Percentiles rank a stretch among this genome's conserved stretches.
These are phyloP conservation scores for Aspergillus hortae DNA, from an alignment of 2,329 filamentous ascomycete species.

Conservation along the genomic window DNA sequence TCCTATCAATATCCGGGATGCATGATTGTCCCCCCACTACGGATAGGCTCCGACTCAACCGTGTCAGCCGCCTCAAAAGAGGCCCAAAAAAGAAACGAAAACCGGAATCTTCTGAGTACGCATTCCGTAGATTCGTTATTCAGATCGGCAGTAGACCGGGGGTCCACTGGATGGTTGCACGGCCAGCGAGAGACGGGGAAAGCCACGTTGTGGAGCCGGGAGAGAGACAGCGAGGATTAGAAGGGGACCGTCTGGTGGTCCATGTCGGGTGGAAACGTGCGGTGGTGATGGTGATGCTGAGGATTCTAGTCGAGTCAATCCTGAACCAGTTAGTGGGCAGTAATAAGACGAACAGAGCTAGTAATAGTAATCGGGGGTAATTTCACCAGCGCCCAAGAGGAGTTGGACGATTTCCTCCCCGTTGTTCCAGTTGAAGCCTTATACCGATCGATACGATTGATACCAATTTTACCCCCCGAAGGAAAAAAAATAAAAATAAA, in stretches of 20 bases:
- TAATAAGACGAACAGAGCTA: slow-evolving; percentile 3
- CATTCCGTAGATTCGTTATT: slow-evolving; percentile 14
- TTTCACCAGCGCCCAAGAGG: background rate
- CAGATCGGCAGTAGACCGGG: slow-evolving; percentile 27
- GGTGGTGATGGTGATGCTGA: slow-evolving; percentile 6
- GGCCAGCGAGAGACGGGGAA: slow-evolving; percentile 28
- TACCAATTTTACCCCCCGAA: too few relatives aligned
- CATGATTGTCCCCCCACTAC: too few relatives aligned
- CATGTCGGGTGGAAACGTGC: slow-evolving; percentile 20
- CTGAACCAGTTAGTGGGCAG: slow-evolving; percentile 8
- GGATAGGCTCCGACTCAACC: background rate
- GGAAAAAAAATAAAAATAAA: too few relatives aligned
- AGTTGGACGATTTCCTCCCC: too few relatives aligned
- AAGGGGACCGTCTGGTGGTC: slow-evolving; percentile 33
- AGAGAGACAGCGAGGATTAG: slow-evolving; percentile 11
- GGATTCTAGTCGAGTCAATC: slow-evolving; percentile 1
- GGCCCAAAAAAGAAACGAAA: background rate
- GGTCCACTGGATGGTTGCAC: slow-evolving; percentile 25
- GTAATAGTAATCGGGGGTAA: background rate
- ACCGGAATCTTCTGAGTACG: background rate
- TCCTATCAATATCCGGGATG: too few relatives aligned
- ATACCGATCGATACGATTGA: background rate
- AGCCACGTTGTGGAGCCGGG: slow-evolving; percentile 31
- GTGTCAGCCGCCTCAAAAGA: slow-evolving; percentile 4
- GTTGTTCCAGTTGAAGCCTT: background rate